A percentile compares a stretch with the other conserved stretches of the same genome.
phyloP scores from a whole-genome alignment of 768 basidiomycete species.

The Termitomyces heimii region DNA sequence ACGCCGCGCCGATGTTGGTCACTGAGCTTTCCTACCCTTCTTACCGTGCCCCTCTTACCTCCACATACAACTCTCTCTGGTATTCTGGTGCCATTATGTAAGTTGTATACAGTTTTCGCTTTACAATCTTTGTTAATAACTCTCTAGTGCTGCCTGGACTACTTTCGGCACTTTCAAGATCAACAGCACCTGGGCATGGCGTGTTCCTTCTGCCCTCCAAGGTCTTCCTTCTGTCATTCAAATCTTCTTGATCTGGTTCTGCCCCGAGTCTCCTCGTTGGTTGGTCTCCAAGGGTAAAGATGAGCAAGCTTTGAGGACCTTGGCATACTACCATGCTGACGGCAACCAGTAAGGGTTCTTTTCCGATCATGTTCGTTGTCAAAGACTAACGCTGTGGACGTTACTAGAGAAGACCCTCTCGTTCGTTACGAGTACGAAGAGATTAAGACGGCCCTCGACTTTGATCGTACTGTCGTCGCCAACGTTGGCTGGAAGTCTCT shows the following conservation, averaged over 20 bases:
- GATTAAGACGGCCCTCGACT: conserved; percentile 71
- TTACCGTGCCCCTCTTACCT: conserved; percentile 75
- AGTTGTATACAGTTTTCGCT: not conserved
- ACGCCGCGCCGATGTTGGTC: conserved; percentile 78
- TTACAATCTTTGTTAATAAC: conserved; percentile 26
- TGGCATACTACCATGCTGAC: conserved; percentile 83
- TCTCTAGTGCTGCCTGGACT: conserved; percentile 68
- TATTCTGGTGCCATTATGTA: conserved; percentile 71
- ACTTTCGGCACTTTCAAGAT: conserved; percentile 79
- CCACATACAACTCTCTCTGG: conserved; percentile 82
- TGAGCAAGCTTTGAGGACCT: conserved; percentile 55
- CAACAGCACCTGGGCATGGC: conserved; percentile 69
- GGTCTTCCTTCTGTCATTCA: conserved; percentile 65
- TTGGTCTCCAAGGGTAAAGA: conserved; percentile 71
- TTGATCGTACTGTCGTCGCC: conserved; percentile 53
- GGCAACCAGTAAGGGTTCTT: conserved; percentile 44
- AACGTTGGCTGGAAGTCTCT: conserved; percentile 69
- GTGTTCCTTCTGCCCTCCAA: conserved; percentile 73
- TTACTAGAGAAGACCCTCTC: conserved; percentile 49
- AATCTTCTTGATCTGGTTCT: conserved; percentile 57
- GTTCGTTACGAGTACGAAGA: conserved; percentile 73
- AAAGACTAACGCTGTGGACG: not conserved
- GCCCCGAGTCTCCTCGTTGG: conserved; percentile 84
- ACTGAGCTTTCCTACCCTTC: conserved; percentile 83
- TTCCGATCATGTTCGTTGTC: not conserved